These are phyloP conservation scores for Hypomontagnella monticulosa DNA, from an alignment of 495 filamentous ascomycete species.

Conservation along the genomic window DNA sequence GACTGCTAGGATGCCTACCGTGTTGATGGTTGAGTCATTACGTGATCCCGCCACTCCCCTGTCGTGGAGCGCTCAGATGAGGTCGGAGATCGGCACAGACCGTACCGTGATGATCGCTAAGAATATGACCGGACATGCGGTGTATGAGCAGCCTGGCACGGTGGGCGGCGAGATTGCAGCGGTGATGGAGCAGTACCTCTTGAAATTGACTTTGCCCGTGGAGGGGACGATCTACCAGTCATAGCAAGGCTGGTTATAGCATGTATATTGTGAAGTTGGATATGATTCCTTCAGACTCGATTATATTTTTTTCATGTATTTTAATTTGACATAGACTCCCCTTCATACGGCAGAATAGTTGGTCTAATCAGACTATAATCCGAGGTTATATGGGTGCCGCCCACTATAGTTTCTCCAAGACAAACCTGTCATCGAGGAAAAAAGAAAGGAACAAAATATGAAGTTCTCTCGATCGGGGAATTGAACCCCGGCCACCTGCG, in stretches of 20 bases:
- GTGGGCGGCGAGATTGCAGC: constrained; percentile 12
- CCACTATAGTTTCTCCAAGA: too few species aligned
- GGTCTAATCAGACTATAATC: too few species aligned
- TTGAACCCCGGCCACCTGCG: constrained; percentile 55
- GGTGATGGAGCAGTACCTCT: constrained; percentile 19
- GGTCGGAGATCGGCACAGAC: constrained; percentile 27
- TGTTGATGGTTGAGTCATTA: constrained; percentile 44
- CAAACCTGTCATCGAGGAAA: too few species aligned
- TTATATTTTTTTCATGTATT: too few species aligned
- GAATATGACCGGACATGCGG: constrained; percentile 43
- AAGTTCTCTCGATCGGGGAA: constrained; percentile 50
- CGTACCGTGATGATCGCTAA: constrained; percentile 35
- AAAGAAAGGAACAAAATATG: too few species aligned
- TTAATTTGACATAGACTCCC: too few species aligned
- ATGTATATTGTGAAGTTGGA: too few species aligned
- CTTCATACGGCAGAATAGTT: too few species aligned
- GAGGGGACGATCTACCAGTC: constrained; percentile 10
- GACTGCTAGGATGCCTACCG: not conserved
- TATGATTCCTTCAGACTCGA: too few species aligned
- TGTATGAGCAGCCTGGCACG: constrained; percentile 25
- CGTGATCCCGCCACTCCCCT: constrained; percentile 41
- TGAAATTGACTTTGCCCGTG: constrained; percentile 9
- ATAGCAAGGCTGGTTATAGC: not conserved
- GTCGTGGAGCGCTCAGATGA: constrained; percentile 40
- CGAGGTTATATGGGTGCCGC: too few species aligned